Percentiles rank a stretch among this genome's conserved stretches.
Conservation (phyloP, 2,329 filamentous ascomycete species). For the Aureobasidium mangrovei region DNA sequence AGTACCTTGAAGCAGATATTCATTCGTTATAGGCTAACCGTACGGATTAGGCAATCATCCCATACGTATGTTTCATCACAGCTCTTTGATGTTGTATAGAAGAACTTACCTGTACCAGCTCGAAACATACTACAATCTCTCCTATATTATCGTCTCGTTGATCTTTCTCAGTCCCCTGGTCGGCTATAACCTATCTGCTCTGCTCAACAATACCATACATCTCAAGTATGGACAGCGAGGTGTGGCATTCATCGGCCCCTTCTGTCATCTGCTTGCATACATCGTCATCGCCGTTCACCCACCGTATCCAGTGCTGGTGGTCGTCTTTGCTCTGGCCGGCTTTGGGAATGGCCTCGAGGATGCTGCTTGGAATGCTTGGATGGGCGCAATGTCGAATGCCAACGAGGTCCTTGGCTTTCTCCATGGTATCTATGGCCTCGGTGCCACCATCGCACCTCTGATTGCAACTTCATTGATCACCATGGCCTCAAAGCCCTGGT, state of each 20-base stretch:
- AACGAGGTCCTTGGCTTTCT: constrained; percentile 68
- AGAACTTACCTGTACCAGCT: constrained; percentile 34
- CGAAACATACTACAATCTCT: constrained; percentile 53
- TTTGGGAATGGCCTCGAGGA: constrained; percentile 64
- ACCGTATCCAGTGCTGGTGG: constrained; percentile 57
- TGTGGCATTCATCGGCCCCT: constrained; percentile 56
- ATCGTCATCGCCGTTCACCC: constrained; percentile 58
- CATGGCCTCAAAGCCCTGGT: constrained; percentile 55
- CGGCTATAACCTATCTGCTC: constrained; percentile 55
- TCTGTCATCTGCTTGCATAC: constrained; percentile 57
- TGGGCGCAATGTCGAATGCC: constrained; percentile 63
- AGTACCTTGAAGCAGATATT: too few species aligned
- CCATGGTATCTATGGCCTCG: constrained; percentile 63
- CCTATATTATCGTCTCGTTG: constrained; percentile 55
- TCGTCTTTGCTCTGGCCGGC: constrained; percentile 57
- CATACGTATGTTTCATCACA: constrained; percentile 31
- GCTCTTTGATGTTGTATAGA: neutral
- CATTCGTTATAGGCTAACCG: neutral
- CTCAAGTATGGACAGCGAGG: constrained; percentile 60
- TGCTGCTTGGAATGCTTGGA: constrained; percentile 52
- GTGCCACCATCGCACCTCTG: constrained; percentile 60
- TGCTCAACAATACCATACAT: constrained; percentile 58
- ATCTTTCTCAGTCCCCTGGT: constrained; percentile 59
- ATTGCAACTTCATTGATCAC: constrained; percentile 67
- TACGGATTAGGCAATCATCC: constrained; percentile 34